Conservation (phyloP, 1,284 basidiomycete genomes). For the Sanguinoderma infundibulare region DNA sequence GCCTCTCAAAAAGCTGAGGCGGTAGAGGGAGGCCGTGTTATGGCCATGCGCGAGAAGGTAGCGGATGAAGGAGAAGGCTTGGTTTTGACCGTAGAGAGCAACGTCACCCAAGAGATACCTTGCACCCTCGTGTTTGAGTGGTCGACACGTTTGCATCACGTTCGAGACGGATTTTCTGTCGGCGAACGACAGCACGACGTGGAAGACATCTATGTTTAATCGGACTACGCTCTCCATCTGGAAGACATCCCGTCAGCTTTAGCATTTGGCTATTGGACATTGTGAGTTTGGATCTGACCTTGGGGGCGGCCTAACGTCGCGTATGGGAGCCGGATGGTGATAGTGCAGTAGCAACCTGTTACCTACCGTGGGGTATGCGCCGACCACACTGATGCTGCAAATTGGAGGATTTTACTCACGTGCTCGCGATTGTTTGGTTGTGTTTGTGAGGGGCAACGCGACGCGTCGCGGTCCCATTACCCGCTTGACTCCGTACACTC, state of each 20-base stretch:
- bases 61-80: neutral
- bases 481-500: neutral
- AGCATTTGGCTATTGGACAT: too few relatives aligned
- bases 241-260: too few relatives aligned
- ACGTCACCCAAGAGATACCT: neutral
- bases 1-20: neutral
- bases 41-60: neutral
- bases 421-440: slow-evolving; percentile 19
- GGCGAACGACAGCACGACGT: neutral
- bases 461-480: slow-evolving; percentile 27
- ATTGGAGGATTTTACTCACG: slow-evolving; percentile 4
- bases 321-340: too few relatives aligned
- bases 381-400: too few relatives aligned
- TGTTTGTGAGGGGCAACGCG: slow-evolving; percentile 26
- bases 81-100: neutral
- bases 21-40: neutral
- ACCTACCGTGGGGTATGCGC: too few relatives aligned
- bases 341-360: too few relatives aligned
- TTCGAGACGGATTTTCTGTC: neutral
- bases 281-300: too few relatives aligned
- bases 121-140: neutral
- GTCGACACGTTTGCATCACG: neutral
- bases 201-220: neutral
- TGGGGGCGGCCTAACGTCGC: too few relatives aligned
- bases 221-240: too few relatives aligned